Evolutionary conservation across 768 basidiomycete genomes (phyloP), one percentile per base, ranked within the genome.

Genomic region (Boletus sensibilis): DNA sequence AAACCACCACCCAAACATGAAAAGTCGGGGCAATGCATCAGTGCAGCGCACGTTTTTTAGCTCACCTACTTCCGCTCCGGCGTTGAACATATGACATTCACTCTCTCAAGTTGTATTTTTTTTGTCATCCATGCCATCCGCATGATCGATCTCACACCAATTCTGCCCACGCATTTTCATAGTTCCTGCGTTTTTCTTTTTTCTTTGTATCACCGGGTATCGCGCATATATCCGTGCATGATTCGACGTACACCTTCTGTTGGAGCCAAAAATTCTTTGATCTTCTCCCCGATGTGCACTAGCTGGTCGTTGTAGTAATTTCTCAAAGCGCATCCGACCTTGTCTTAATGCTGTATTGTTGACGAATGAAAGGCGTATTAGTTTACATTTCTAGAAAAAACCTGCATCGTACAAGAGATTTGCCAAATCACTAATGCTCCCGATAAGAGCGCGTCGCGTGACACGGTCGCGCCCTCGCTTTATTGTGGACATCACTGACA

Each of bases 1-100:
- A 44, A 85, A 84, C 60, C 79, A 82, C 63, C 82, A 85, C 58
- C 85, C 87, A 23, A 89, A 89, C 67, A 72, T 75, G 68, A 88
- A 86, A 74, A 73, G 75, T 50, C 79, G 87, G 40, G 77, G 81
- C 52, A 76, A 79, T 44, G 75, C 76, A 52, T 79, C 84, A 50
- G 71, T 77, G 68, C 87, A 89, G 69, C 78, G 79, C 58, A 64
- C 72, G 12, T 76, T 70, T 55, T 72, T 71, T 43, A 75, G 81
- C 33, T 72, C 71, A 3, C 70, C 71, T 25, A 59, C 67, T 25
- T 65, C 68, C 2, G 64, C 62, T 48, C 70, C 70, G 18, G 43
- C 57, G 7, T 48, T 72, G 53, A 72, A 72, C 58, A 52, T 67
- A 54, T 72, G 44, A 72, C 46, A 33, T 44, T 47, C 33, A 39